Evolutionary conservation across 2,329 filamentous ascomycete genomes (phyloP), one percentile per base, ranked within the genome.

Genomic region (Neonectria coccinea): DNA sequence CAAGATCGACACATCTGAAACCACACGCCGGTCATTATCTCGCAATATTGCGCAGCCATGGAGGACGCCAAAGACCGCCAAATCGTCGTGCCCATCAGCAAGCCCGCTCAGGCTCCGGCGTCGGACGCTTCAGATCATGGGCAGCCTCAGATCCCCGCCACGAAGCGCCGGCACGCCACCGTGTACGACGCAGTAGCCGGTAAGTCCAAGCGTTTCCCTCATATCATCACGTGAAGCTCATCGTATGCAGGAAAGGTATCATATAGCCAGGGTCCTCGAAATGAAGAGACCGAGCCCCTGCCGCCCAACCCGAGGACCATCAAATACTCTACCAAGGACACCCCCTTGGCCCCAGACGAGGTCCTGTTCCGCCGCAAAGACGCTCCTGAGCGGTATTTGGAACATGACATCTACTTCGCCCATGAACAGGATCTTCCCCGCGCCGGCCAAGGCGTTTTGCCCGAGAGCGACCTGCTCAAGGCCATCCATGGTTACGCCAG

Each of bases 171-270:
- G 16, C 74, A 78, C 41, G 83, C 85, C 44, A 92, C 85, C 20
- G 78, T 94, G 20, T 94, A 91, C 77, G 91, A 94, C 78, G 91
- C 90, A 16, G 89, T 92, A 58, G 90, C 90, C 72, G 90, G 90
- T 91, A 75, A 69, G 78, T 71, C 36, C 20, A 53, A 31, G 45
- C 25, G 61, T 31, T 48, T 48, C 25, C 11, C 36, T n/a, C 33
- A 9, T 31, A 12, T n/a, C 5, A 61, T 66, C 55, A 67, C 61
- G 45, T 62, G 54, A 72, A 64, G 53, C 74, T 77, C 62, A 77
- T 67, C 41, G 31, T 50, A 66, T 63, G 63, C 68, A 78, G 77
- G 77, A 62, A 78, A 74, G 64, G 72, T 78, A 48, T 74, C 70
- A 48, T 68, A 71, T 51, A 65, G 68, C 33, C 64, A 70, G 53